Base-by-base conservation (phyloP, 1,139 yeast species). In the Debaryomyces subglobosus region DNA sequence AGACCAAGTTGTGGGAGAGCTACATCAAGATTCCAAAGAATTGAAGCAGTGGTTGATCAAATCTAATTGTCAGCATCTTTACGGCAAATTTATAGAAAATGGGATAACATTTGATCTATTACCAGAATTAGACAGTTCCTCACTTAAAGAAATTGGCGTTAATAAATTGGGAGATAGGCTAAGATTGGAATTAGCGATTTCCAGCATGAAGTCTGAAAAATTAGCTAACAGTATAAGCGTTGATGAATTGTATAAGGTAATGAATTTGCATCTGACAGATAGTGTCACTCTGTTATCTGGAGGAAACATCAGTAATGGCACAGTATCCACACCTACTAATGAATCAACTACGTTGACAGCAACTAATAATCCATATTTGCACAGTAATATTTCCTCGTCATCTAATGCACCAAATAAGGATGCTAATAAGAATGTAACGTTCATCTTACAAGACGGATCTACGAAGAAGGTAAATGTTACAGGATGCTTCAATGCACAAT, bases 401-500 rank as follows among this genome's bases (percentile, higher is more conserved):
- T 16, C 33, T 5, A 25, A 13, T 15, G n/a, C 20, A 8, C 21
- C 45, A 8, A 21, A 58, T 15, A 64, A 62, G 59, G 78, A 79
- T 51, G 68, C 78, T 43, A 78, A 76, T 42, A 72, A 73, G 52
- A 69, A 58, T 42, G 80, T 85, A 37, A 84, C 86, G 2, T 86
- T 91, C 54, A 87, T 91, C 37, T 73, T 85, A 18, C 86, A 84
- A 46, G 88, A 85, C 63, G 97, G 97, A 0, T 76, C 86, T n/a
- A 77, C 84, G 5, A 85, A 85, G 57, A 77, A 81, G 45, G 85
- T 90, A 36, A 85, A 86, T 58, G 86, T 90, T 1, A 81, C 85
- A 10, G 96, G 92, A 0, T 89, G 96, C 61, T 86, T 84, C 64
- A 86, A 86, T 60, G 92, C 96, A 1, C 87, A 82, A 48, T 83